Percentiles rank a stretch among this genome's conserved stretches.
phyloP scores from a whole-genome alignment of 2,329 filamentous ascomycete genomes.

The Drechslerella coelobrocha region DNA sequence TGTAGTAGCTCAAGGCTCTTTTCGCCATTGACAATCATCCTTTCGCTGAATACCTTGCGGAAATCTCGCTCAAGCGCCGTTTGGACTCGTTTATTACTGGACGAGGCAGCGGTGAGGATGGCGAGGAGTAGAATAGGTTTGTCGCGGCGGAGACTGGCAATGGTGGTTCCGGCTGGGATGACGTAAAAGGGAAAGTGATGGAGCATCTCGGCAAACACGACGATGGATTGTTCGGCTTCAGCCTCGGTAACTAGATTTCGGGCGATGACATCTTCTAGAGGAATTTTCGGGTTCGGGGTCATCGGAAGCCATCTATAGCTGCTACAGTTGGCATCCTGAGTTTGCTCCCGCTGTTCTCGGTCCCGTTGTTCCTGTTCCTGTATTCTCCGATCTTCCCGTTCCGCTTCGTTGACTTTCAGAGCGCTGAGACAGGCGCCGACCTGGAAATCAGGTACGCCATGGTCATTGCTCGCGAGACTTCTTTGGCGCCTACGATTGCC shows the following conservation, averaged over 20 bases:
- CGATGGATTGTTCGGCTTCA: slow-evolving; percentile 61
- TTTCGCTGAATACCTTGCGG: slow-evolving; percentile 65
- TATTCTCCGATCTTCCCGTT: slow-evolving; percentile 8
- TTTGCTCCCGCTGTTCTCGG: neutral
- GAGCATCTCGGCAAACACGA: slow-evolving; percentile 60
- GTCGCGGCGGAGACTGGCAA: slow-evolving; percentile 60
- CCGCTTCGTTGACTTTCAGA: slow-evolving; percentile 17
- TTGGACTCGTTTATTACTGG: slow-evolving; percentile 64
- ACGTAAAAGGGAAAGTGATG: slow-evolving; percentile 61
- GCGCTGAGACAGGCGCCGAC: slow-evolving; percentile 17
- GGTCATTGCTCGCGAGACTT: slow-evolving; percentile 61
- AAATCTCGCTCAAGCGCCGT: slow-evolving; percentile 67
- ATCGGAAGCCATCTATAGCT: slow-evolving; percentile 19
- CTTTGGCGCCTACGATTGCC: slow-evolving; percentile 63
- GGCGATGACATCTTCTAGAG: slow-evolving; percentile 34
- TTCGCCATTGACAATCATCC: slow-evolving; percentile 67
- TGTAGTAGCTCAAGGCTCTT: slow-evolving; percentile 66
- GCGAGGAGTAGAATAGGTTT: slow-evolving; percentile 66
- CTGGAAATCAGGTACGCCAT: slow-evolving; percentile 23
- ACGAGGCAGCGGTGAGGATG: slow-evolving; percentile 64
- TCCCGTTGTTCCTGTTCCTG: slow-evolving; percentile 5
- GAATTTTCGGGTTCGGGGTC: neutral
- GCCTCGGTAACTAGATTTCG: slow-evolving; percentile 54
- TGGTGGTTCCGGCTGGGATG: slow-evolving; percentile 59
- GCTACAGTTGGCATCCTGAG: slow-evolving; percentile 11